These are phyloP conservation scores for Triangularia setosa DNA, from an alignment of 2,329 filamentous ascomycete species.

Conservation along the genomic window DNA sequence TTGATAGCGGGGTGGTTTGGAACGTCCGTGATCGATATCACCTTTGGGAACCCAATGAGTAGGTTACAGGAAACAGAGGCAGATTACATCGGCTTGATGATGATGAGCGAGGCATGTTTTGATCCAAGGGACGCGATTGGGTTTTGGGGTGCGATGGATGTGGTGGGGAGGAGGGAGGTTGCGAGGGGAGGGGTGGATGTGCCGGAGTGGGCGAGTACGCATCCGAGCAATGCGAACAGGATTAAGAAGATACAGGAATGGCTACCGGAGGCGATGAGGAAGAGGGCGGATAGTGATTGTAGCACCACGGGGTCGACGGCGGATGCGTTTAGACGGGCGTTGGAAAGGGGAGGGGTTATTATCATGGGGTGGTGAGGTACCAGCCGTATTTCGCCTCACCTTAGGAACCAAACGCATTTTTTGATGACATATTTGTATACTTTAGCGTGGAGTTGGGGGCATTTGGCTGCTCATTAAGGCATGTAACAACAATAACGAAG, in stretches of 20 bases:
- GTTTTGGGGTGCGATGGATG: slow-evolving; percentile 66
- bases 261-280: slow-evolving; percentile 55
- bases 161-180: slow-evolving; percentile 32
- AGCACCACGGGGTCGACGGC: slow-evolving; percentile 49
- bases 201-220: slow-evolving; percentile 72
- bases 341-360: slow-evolving; percentile 32
- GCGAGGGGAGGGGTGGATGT: slow-evolving; percentile 43
- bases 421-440: background rate
- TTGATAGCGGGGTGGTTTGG: slow-evolving; percentile 39
- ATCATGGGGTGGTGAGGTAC: slow-evolving; percentile 4
- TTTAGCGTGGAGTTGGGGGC: slow-evolving; percentile 1
- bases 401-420: background rate
- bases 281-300: slow-evolving; percentile 52
- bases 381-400: background rate
- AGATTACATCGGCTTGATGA: slow-evolving; percentile 75
- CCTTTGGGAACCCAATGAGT: slow-evolving; percentile 65
- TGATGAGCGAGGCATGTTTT: slow-evolving; percentile 79
- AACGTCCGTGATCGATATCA: slow-evolving; percentile 54
- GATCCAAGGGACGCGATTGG: slow-evolving; percentile 62
- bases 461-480: background rate
- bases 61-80: slow-evolving; percentile 72
- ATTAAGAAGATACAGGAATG: slow-evolving; percentile 63
- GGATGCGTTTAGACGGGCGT: slow-evolving; percentile 46
- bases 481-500: no score
- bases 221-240: slow-evolving; percentile 65